Conservation (phyloP, 2,329 filamentous ascomycete species). For the Ophiostoma sp. region DNA sequence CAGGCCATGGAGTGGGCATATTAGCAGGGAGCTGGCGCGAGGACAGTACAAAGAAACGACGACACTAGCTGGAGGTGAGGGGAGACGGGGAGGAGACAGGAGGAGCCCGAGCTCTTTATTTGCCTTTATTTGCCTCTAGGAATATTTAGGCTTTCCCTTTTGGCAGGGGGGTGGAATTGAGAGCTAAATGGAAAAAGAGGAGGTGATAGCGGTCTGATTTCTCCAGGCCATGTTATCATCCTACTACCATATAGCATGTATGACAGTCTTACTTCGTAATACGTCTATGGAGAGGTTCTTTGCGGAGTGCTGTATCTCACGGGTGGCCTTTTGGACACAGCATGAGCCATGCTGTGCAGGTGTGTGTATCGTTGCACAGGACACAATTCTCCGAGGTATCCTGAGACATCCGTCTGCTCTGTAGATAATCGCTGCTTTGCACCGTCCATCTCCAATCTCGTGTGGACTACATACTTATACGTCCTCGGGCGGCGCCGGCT, state of each 20-base stretch:
- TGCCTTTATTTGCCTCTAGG: neutral
- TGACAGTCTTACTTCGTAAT: too few species aligned
- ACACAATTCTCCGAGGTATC: neutral
- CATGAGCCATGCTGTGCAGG: neutral
- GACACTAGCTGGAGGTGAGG: neutral
- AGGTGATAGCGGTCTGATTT: conserved; percentile 14
- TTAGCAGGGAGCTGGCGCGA: neutral
- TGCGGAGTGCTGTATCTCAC: too few species aligned
- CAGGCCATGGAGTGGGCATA: neutral
- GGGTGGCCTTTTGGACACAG: neutral
- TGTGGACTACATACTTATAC: neutral
- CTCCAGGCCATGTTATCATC: conserved; percentile 8
- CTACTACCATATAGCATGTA: too few species aligned
- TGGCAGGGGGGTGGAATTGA: conserved; percentile 5
- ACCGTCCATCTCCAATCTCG: too few species aligned
- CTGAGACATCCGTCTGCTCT: neutral
- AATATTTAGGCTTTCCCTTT: neutral
- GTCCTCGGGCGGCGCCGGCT: neutral
- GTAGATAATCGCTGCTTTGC: neutral
- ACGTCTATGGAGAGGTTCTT: too few species aligned
- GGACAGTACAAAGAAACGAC: conserved; percentile 8
- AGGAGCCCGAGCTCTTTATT: neutral
- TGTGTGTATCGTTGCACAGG: neutral
- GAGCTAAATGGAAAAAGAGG: neutral
- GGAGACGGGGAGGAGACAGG: neutral